These are phyloP conservation scores for Berberis thunbergii DNA, from an alignment of 164 flowering plant species.

Conservation along the genomic window DNA sequence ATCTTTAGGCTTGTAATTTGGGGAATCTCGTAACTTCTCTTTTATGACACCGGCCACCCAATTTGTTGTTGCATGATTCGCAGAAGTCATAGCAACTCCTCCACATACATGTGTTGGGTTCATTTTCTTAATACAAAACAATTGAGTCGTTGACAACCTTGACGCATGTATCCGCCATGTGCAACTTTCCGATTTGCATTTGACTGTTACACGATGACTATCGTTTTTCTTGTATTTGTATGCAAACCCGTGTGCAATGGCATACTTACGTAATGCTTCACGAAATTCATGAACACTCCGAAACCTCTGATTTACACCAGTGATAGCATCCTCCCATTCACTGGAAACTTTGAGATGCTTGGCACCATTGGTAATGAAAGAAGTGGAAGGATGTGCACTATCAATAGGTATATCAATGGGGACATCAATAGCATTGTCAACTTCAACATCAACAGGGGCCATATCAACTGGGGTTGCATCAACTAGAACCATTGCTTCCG, in stretches of 20 bases:
- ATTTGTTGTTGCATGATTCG: neutral
- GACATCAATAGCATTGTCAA: neutral
- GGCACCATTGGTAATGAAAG: neutral
- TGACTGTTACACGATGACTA: neutral
- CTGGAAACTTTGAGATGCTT: neutral
- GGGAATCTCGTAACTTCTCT: neutral
- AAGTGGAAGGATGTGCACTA: neutral
- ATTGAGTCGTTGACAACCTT: neutral
- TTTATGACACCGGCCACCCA: conserved; percentile 2
- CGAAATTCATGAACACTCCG: conserved; percentile 1
- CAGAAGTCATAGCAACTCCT: neutral
- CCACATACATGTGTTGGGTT: neutral
- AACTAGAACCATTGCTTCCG: neutral
- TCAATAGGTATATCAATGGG: neutral
- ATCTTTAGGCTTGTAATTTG: conserved; percentile 2
- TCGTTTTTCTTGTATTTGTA: neutral
- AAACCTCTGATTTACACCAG: neutral
- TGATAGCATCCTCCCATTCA: neutral
- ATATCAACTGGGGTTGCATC: neutral
- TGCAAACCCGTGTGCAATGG: neutral
- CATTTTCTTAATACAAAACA: conserved; percentile 2
- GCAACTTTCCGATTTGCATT: conserved; percentile 1
- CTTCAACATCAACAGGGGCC: neutral
- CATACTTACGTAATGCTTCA: conserved; percentile 1
- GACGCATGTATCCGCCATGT: conserved; percentile 1